Evolutionary conservation across 2,329 filamentous ascomycete species (phyloP).

Genomic region (Fusarium sp.): DNA sequence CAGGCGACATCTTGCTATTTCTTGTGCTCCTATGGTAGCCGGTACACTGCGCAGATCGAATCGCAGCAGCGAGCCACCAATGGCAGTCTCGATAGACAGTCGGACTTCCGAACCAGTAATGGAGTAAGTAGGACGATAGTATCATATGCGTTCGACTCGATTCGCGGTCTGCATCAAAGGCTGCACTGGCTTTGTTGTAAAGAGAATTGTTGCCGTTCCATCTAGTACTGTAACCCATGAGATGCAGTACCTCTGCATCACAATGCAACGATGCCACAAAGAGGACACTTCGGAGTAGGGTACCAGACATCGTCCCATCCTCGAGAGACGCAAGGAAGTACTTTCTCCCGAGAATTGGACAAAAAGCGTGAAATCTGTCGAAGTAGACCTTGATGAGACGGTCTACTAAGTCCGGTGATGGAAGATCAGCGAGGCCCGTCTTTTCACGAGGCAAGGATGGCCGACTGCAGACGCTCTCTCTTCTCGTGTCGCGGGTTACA

Average conservation of each 20-base stretch:
- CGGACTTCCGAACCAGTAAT: slow-evolving; percentile 24
- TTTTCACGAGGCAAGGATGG: neutral
- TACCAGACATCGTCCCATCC: neutral
- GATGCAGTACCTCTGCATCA: neutral
- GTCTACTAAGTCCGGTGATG: neutral
- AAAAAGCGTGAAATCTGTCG: neutral
- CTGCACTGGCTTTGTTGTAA: neutral
- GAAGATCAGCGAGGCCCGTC: neutral
- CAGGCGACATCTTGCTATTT: rapidly evolving
- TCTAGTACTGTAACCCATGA: slow-evolving; percentile 1
- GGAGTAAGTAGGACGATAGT: slow-evolving; percentile 5
- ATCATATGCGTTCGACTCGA: neutral
- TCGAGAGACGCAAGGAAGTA: neutral
- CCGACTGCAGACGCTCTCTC: rapidly evolving
- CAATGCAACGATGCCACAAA: slow-evolving; percentile 17
- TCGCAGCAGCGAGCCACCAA: slow-evolving; percentile 6
- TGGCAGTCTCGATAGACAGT: neutral
- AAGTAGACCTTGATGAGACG: slow-evolving; percentile 12
- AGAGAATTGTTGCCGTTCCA: neutral
- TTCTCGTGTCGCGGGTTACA: neutral
- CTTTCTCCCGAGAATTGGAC: neutral
- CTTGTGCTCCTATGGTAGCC: neutral
- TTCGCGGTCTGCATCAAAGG: neutral
- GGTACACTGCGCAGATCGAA: neutral
- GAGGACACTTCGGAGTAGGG: neutral